Base-by-base conservation (phyloP, 768 basidiomycete genomes). In the Tricholoma furcatifolium region DNA sequence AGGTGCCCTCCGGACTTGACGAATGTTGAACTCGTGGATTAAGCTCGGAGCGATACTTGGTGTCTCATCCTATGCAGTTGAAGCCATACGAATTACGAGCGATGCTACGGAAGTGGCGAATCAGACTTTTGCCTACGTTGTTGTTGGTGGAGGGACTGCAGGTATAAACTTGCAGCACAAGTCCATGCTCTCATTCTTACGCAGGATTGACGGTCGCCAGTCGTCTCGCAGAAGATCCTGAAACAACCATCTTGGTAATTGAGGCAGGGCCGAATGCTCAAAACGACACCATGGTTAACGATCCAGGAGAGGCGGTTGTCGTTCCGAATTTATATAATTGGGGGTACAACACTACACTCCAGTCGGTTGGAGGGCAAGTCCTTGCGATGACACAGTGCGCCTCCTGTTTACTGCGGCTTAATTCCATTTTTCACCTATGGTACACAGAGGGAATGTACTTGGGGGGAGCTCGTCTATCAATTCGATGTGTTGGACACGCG, bases 401-500 rank as follows among this genome's bases (percentile, higher is more conserved):
- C 23, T 31, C 21, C 5, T 43, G 12, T 6, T 5, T 7, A 10
- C 30, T 32, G 7, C 21, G 15, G 34, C 39, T 35, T 24, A 31
- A 36, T 14, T 15, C 11, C 30, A 48, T 2, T 20, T 32, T 30
- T 42, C 6, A 32, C 18, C 12, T 0, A 27, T 8, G n/a, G 4
- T 4, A 0, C 21, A 9, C 32, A 60, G 60, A 43, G 60, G 60
- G 6, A 60, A 60, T 34, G 60, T 56, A 7, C 43, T 60, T 0
- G 60, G 60, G 8, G 60, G 60, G 18, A 60, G 60, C n/a, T 60
- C 60, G n/a, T 53, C 56, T 30, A 58, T 60, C 17, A 60, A 60
- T 31, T 57, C 57, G 14, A 58, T 60, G 60, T 51, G 54, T 31
- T 60, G 60, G 60, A 60, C 60, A 6, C 57, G 59, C 21, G 60